Percentiles rank a stretch among this genome's conserved stretches.
These are phyloP conservation scores for Suillus subaureus DNA, from an alignment of 768 basidiomycete genomes.

Conservation along the genomic window DNA sequence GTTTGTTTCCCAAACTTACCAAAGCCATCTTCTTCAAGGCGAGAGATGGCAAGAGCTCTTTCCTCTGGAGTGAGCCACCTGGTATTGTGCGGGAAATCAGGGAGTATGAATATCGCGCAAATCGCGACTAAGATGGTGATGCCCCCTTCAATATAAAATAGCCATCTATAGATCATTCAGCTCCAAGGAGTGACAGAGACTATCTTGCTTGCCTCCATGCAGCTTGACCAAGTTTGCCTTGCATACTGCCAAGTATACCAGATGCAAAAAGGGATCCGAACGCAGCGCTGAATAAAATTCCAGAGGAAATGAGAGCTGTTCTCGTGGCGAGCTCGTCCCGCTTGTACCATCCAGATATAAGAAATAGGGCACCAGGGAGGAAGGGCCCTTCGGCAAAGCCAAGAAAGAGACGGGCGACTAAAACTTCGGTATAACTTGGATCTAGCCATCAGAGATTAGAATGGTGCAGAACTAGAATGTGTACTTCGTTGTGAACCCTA, in stretches of 20 bases:
- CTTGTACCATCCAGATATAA: background rate
- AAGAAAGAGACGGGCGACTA: conserved; percentile 43
- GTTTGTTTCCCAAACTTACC: conserved; percentile 18
- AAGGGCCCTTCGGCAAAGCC: conserved; percentile 40
- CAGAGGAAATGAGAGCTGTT: conserved; percentile 37
- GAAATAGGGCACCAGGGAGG: conserved; percentile 23
- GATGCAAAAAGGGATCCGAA: conserved; percentile 49
- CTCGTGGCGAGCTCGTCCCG: conserved; percentile 13
- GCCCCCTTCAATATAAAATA: background rate
- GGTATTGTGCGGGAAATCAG: background rate
- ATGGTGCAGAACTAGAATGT: background rate
- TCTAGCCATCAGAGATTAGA: background rate
- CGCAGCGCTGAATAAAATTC: conserved; percentile 45
- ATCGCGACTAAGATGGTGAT: background rate
- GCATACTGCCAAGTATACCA: conserved; percentile 44
- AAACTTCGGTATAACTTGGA: conserved; percentile 22
- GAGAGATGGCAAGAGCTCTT: conserved; percentile 23
- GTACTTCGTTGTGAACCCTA: conserved; percentile 9
- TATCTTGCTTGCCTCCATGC: conserved; percentile 40
- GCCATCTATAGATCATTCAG: conserved; percentile 4
- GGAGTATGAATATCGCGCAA: background rate
- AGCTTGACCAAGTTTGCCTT: conserved; percentile 16
- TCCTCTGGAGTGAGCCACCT: background rate
- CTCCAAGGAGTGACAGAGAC: background rate
- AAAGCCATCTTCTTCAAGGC: conserved; percentile 33